Evolutionary conservation across 768 basidiomycete genomes (phyloP), one percentile per base, ranked within the genome.

Genomic region (Boletus bicolor): DNA sequence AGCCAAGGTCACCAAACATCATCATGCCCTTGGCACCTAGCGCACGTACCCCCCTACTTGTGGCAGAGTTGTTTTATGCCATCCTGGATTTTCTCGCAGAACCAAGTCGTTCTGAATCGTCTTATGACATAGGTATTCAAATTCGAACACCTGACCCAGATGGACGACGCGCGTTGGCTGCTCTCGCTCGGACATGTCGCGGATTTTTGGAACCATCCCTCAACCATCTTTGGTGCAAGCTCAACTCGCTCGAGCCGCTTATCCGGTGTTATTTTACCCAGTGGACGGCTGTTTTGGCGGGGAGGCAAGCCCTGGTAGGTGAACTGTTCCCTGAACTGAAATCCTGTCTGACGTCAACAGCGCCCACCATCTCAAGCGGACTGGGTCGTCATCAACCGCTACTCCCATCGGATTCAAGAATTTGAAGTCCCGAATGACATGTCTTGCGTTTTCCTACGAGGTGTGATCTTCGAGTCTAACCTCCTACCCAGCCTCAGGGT

Each of bases 141-240:
- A 10, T 42, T 35, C 21, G 1, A 28, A 35, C n/a, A 15, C 44
- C 30, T n/a, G 32, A 41, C 19, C 28, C 6, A n/a, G 38, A 48
- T n/a, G 36, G n/a, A n/a, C 37, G 26, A n/a, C 38, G 30, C 19
- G 17, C 43, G 7, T 12, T 52, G 0, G 51, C 43, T 28, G 35
- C 5, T n/a, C 45, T 54, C 15, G 53, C 53, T 42, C 53, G 46
- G 17, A 57, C 56, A 7, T 57, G 56, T 21, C 47, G 43, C 12
- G 41, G 30, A 4, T 49, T 57, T 17, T 35, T 21, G 7, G 32
- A 49, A 8, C 46, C 52, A 6, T 42, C 52, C 7, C 41, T 54
- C 15, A 17, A 57, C 9, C 28, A n/a, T 21, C 47, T 49, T 24
- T 54, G 56, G 56, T 19, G 47, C 3, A 38, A 4, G 14, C 28